Evolutionary conservation across 352 stramenopile species (phyloP), one percentile per base, ranked within the genome.

Genomic region (Achlya hypogyna): DNA sequence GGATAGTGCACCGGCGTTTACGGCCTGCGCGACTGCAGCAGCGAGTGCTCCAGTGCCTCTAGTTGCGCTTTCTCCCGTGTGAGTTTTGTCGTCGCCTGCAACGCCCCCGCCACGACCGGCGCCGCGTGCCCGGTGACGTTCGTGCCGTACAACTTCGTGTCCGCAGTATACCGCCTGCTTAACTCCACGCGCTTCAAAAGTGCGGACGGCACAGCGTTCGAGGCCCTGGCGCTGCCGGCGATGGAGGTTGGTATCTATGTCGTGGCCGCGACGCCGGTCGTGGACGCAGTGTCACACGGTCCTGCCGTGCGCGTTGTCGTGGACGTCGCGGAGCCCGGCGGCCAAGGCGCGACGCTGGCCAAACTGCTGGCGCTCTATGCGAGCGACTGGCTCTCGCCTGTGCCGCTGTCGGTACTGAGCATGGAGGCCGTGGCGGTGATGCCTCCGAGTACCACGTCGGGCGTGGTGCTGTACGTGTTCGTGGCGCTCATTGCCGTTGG

Each of bases 391-490:
- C 68, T 90, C 18, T 73, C 84, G 56, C 31, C 70, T 23, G 65
- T 72, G 45, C 79, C 81, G 5, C 62, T 88, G 52, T 75, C 77
- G 52, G 74, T 74, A 3, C 74, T 86, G 43, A 47, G 84, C 29
- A 56, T 87, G 69, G 76, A 69, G 2, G 49, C 51, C 3, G 73
- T 77, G 53, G 69, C 63, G 4, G 75, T 83, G 60, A 81, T 81
- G 63, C 71, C 74, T 1, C 35, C 70, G 27, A 78, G 63, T 63
- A 53, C 81, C 20, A 75, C 71, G 20, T 68, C 78, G 45, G 84
- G 71, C 31, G 51, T 88, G n/a, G 75, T 72, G 5, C 73, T 90
- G 51, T 90, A 79, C 77, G 63, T 83, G 31, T 90, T 86, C 51
- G 71, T 90, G 6, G 73, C 75, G 22, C 78, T 88, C 60, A 86